A percentile compares a stretch with the other conserved stretches of the same genome.
phyloP scores from a whole-genome alignment of 228 moss, liverwort and hornwort species.

The Sphagnum fallax region DNA sequence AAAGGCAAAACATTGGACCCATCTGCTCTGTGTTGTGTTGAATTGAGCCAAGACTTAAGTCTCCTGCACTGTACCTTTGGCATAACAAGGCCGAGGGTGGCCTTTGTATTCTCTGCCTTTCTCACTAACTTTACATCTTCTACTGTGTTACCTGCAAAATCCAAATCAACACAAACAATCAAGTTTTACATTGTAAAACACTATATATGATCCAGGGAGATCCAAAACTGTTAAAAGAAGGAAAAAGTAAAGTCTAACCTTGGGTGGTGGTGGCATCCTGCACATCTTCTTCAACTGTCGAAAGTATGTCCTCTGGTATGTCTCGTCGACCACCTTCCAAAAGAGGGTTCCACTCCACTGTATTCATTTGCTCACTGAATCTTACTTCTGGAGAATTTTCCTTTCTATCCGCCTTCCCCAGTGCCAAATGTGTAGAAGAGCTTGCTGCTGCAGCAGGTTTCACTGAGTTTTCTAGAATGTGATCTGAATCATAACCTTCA shows the following conservation, averaged over 20 bases:
- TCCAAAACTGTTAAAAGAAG: too few species aligned
- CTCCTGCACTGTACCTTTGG: conserved; percentile 38
- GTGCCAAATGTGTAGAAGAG: not conserved
- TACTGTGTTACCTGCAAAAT: too few species aligned
- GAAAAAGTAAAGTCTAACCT: too few species aligned
- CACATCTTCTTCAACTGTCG: conserved; percentile 14
- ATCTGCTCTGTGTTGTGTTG: not conserved
- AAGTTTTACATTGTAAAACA: too few species aligned
- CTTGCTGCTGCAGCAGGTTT: not conserved
- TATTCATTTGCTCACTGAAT: not conserved
- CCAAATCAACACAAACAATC: too few species aligned
- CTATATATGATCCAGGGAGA: too few species aligned
- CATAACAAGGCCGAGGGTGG: not conserved
- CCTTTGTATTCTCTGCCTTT: too few species aligned
- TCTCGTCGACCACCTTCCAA: conserved; percentile 54
- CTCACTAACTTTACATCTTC: too few species aligned
- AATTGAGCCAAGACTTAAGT: not conserved
- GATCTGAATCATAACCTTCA: not conserved
- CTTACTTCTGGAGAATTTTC: not conserved
- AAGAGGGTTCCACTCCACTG: conserved; percentile 39
- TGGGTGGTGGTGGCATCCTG: not conserved
- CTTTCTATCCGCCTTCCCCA: not conserved
- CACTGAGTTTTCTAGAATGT: not conserved
- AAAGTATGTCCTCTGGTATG: conserved; percentile 17
- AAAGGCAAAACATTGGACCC: too few species aligned